Percentiles rank a stretch among this genome's conserved stretches.
These are phyloP conservation scores for Aspergillus bridgeri DNA, from an alignment of 495 filamentous ascomycete species.

Conservation along the genomic window DNA sequence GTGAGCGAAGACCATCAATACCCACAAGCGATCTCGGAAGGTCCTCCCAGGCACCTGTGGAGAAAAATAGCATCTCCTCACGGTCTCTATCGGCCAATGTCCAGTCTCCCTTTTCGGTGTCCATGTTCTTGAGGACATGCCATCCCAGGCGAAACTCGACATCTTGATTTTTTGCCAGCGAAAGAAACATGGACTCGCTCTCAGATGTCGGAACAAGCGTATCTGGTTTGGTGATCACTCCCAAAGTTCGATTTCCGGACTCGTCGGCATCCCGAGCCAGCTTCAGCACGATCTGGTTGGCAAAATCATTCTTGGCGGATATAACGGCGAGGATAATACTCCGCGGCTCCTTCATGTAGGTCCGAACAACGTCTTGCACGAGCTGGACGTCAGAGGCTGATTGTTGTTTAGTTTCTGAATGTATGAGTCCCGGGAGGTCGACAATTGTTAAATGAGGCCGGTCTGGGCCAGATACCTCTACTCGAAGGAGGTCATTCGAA, in stretches of 20 bases:
- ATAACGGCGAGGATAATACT: constrained; percentile 54
- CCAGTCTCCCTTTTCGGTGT: constrained; percentile 37
- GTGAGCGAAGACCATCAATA: constrained; percentile 43
- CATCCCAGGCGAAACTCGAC: constrained; percentile 45
- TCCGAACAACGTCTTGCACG: constrained; percentile 43
- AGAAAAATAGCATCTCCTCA: constrained; percentile 41
- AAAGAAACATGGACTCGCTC: constrained; percentile 36
- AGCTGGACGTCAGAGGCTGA: constrained; percentile 42
- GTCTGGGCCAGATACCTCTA: constrained; percentile 52
- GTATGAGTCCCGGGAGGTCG: constrained; percentile 53
- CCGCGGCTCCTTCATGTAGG: constrained; percentile 49
- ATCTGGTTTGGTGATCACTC: constrained; percentile 53
- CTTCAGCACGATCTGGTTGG: constrained; percentile 45
- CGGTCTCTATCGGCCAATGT: constrained; percentile 33
- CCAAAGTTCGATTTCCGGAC: constrained; percentile 42
- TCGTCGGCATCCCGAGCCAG: constrained; percentile 44
- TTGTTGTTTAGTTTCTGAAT: constrained; percentile 46
- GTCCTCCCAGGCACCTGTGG: constrained; percentile 44
- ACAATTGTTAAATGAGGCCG: constrained; percentile 54
- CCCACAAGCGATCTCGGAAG: constrained; percentile 41
- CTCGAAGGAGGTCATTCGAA: constrained; percentile 45
- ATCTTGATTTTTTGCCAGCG: constrained; percentile 44
- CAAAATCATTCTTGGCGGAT: constrained; percentile 49
- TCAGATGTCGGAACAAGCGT: constrained; percentile 36
- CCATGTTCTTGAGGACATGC: constrained; percentile 48